These are phyloP conservation scores for Neonectria neomacrospora DNA, from an alignment of 2,329 filamentous ascomycete species.

Conservation along the genomic window DNA sequence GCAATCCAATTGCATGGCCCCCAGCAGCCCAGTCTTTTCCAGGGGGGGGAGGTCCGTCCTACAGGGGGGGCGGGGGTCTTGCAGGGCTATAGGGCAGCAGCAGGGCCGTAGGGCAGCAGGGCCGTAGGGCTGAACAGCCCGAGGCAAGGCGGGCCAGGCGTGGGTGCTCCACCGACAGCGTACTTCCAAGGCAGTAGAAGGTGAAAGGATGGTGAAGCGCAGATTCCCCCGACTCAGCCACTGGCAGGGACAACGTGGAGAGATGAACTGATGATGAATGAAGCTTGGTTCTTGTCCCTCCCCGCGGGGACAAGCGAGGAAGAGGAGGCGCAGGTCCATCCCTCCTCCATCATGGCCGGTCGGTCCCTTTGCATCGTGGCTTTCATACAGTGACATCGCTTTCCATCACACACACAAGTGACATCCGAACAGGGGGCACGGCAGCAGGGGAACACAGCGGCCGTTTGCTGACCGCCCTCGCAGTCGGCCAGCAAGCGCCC, in stretches of 20 bases:
- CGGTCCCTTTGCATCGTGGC: background rate
- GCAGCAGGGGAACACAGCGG: background rate
- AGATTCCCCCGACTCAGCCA: constrained; percentile 18
- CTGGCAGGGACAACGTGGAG: constrained; percentile 14
- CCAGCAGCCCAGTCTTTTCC: constrained; percentile 1
- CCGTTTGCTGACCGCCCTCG: constrained; percentile 23
- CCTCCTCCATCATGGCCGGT: background rate
- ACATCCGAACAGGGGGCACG: background rate
- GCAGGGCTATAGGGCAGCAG: constrained; percentile 20
- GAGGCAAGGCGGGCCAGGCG: constrained; percentile 2
- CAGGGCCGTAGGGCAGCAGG: constrained; percentile 19
- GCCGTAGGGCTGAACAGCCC: constrained; percentile 27
- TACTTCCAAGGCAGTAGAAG: too few relatives aligned
- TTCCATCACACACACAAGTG: too few relatives aligned
- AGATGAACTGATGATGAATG: background rate
- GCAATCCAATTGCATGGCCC: background rate
- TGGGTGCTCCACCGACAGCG: too few relatives aligned
- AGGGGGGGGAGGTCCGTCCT: too few relatives aligned
- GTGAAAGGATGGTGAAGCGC: background rate
- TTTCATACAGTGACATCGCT: background rate
- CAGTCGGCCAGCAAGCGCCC: constrained; percentile 19
- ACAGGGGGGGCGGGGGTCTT: constrained; percentile 2
- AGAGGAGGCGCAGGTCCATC: background rate
- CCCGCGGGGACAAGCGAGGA: constrained; percentile 1
- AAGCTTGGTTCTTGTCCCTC: background rate